A percentile compares a stretch with the other conserved stretches of the same genome.
These are phyloP conservation scores for Thamnidium elegans DNA, from an alignment of 192 early-diverging fungal species.

Conservation along the genomic window DNA sequence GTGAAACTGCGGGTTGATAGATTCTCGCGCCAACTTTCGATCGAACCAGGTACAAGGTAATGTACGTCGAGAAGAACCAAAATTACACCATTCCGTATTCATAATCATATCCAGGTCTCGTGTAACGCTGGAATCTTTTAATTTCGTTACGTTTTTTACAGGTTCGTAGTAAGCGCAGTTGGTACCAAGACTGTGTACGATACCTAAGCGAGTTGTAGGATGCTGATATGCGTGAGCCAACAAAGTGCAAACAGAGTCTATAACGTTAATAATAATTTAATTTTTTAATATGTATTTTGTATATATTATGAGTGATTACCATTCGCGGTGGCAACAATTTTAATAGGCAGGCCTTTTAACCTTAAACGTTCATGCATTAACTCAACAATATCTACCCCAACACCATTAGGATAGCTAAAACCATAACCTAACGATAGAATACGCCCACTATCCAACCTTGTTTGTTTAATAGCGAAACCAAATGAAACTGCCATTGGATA, in stretches of 20 bases:
- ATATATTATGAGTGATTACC: slow-evolving; percentile 16
- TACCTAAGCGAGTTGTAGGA: slow-evolving; percentile 74
- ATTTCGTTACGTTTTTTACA: slow-evolving; percentile 40
- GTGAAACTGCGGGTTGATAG: slow-evolving; percentile 75
- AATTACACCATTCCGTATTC: slow-evolving; percentile 95
- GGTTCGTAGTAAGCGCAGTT: slow-evolving; percentile 78
- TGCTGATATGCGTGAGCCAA: slow-evolving; percentile 81
- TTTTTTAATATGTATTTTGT: background rate
- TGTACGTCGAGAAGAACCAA: slow-evolving; percentile 64
- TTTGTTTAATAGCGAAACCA: slow-evolving; percentile 85
- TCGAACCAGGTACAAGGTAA: slow-evolving; percentile 85
- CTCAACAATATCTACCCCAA: slow-evolving; percentile 80
- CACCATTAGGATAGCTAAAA: slow-evolving; percentile 70
- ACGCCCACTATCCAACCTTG: slow-evolving; percentile 55
- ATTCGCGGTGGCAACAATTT: slow-evolving; percentile 42
- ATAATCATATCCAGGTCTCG: slow-evolving; percentile 70
- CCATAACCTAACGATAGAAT: slow-evolving; percentile 77
- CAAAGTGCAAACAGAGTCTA: slow-evolving; percentile 91
- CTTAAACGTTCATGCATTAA: slow-evolving; percentile 72
- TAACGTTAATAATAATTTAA: slow-evolving; percentile 25
- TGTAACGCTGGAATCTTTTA: slow-evolving; percentile 13
- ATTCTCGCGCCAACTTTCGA: slow-evolving; percentile 75
- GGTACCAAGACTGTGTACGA: slow-evolving; percentile 91
- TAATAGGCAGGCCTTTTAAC: slow-evolving; percentile 69
- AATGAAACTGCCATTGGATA: slow-evolving; percentile 82